phyloP scores from a whole-genome alignment of 371 early-diverging fungal genomes.

The Apophysomyces trapeziformis region DNA sequence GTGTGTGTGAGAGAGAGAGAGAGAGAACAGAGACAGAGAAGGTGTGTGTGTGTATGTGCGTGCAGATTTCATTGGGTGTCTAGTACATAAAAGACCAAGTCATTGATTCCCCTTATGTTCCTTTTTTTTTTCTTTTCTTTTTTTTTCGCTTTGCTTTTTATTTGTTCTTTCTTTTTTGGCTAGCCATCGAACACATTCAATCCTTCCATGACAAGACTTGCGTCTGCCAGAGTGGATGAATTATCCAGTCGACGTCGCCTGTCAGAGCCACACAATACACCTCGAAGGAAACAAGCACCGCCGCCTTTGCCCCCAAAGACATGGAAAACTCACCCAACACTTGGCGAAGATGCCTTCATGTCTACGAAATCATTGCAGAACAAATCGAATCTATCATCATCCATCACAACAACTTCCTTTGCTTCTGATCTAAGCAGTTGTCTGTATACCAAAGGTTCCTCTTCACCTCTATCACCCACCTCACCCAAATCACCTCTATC shows the following conservation, averaged over 20 bases:
- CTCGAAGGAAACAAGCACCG: not conserved
- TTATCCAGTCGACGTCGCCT: not conserved
- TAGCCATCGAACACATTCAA: not conserved
- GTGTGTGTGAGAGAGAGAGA: not conserved
- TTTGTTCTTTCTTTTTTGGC: too few species aligned
- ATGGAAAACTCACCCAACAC: not conserved
- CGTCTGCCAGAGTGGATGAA: constrained; percentile 8
- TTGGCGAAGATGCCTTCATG: too few species aligned
- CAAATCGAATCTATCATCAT: too few species aligned
- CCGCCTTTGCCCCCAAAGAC: constrained; percentile 1
- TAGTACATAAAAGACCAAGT: constrained; percentile 1
- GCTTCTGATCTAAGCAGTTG: constrained; percentile 1
- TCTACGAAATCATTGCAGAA: too few species aligned
- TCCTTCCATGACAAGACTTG: not conserved
- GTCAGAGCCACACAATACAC: not conserved
- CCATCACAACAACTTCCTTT: too few species aligned
- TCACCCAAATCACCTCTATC: not conserved
- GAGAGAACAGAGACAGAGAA: not conserved
- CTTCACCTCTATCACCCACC: not conserved
- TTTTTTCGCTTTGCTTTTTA: not conserved
- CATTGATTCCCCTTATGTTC: constrained; percentile 4
- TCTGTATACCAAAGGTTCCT: not conserved
- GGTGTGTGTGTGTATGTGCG: not conserved
- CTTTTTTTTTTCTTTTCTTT: not conserved
- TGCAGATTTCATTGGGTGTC: constrained; percentile 1